phyloP scores from a whole-genome alignment of 2,329 filamentous ascomycete genomes.

The Aspergillus novoparasiticus region DNA sequence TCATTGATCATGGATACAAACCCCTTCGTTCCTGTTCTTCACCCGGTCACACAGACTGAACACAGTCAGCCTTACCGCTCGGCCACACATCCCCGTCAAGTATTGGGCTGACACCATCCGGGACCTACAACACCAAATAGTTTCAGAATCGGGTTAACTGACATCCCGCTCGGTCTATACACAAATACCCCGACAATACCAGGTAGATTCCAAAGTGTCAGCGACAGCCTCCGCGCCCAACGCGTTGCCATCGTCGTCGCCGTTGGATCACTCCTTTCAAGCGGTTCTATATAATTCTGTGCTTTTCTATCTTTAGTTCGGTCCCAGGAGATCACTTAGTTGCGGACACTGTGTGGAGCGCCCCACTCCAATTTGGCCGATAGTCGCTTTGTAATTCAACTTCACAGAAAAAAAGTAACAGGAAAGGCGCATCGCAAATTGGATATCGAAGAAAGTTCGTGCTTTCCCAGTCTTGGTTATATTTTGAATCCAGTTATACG shows the following conservation, averaged over 20 bases:
- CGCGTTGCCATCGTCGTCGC: neutral
- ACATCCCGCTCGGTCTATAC: neutral
- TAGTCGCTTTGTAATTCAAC: slow-evolving; percentile 7
- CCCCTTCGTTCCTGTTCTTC: neutral
- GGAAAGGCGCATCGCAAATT: neutral
- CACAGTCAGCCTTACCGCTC: neutral
- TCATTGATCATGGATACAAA: neutral
- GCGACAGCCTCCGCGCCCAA: neutral
- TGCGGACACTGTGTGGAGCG: slow-evolving; percentile 16
- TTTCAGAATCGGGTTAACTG: neutral
- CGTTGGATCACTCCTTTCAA: neutral
- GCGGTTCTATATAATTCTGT: slow-evolving; percentile 2
- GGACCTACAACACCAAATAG: neutral
- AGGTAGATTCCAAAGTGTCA: neutral
- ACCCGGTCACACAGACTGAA: neutral
- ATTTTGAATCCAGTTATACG: neutral
- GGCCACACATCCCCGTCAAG: neutral
- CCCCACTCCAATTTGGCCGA: slow-evolving; percentile 15
- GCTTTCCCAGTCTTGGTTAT: neutral
- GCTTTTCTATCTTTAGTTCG: neutral
- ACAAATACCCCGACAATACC: neutral
- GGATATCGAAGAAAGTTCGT: neutral
- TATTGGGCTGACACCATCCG: neutral
- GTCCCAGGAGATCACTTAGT: slow-evolving; percentile 1
- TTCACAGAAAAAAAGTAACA: neutral